Percentiles rank a stretch among this genome's conserved stretches.
These are phyloP conservation scores for Cyberlindnera euphorbiiphila DNA, from an alignment of 805 yeast species.

Conservation along the genomic window DNA sequence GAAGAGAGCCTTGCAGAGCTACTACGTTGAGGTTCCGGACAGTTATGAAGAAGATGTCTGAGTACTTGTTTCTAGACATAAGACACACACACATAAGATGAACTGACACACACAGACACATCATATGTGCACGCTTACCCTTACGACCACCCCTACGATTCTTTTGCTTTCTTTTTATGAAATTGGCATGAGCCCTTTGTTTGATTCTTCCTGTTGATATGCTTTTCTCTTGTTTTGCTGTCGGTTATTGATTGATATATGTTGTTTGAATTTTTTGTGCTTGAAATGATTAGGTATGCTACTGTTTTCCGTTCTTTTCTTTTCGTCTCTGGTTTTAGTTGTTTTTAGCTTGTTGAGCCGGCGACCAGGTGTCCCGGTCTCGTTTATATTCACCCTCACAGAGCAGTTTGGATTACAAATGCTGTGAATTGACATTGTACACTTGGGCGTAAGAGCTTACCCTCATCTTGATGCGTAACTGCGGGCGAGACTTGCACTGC, in stretches of 20 bases:
- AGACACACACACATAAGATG: background rate
- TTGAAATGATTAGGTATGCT: background rate
- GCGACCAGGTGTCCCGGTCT: too few relatives aligned
- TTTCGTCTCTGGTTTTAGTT: background rate
- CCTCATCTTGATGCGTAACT: too few relatives aligned
- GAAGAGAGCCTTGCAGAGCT: constrained; percentile 60
- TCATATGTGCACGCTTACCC: too few relatives aligned
- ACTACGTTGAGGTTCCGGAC: constrained; percentile 54
- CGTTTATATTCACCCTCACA: too few relatives aligned
- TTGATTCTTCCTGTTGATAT: background rate
- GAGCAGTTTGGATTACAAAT: too few relatives aligned
- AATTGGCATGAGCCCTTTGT: background rate
- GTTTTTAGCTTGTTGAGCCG: background rate
- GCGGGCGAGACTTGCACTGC: too few relatives aligned
- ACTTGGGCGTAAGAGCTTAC: too few relatives aligned
- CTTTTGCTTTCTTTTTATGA: constrained; percentile 1
- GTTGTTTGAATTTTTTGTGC: too few relatives aligned
- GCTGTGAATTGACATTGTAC: too few relatives aligned
- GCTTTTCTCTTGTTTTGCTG: background rate
- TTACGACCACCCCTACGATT: too few relatives aligned
- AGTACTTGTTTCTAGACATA: background rate
- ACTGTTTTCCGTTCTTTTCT: background rate
- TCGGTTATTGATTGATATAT: too few relatives aligned
- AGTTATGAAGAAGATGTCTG: constrained; percentile 5
- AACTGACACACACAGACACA: too few relatives aligned